Base-by-base conservation (phyloP, 257 asterid genomes). In the Solanum appendiculatum region DNA sequence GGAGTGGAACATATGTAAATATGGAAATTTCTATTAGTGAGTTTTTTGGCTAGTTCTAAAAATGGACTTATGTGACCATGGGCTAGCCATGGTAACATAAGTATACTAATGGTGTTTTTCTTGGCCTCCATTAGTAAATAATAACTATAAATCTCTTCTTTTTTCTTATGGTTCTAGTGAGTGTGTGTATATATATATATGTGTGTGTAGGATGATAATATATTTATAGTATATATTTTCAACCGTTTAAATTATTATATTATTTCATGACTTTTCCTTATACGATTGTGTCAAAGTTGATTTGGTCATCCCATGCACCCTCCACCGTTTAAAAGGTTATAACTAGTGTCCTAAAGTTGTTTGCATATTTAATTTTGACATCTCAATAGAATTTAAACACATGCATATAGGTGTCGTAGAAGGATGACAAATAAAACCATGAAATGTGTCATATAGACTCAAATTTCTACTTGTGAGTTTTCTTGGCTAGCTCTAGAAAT, bases 1-100 rank as follows among this genome's bases (percentile, higher is more conserved):
- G 92, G 86, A 7, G 95, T 87, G 29, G 97, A 94, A 87, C 94
- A 92, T 2, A 93, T 31, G 58, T 88, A 78, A 77, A 92, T 33
- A 25, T 42, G 64, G 84, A 90, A 90, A 66, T 89, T 89, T 58
- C 91, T 72, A 5, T 81, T 66, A 5, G 90, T 3, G 20, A 92
- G 92, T 4, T 89, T 87, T 68, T 91, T 90, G 74, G 95, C 93
- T 13, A 93, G 89, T 27, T 92, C 92, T 42, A 85, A 9, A 74
- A 66, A 85, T 29, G 83, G 87, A 85, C 48, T 85, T 23, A 85
- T 85, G 69, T 85, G 70, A 54, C 87, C 87, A 54, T 85, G 87
- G 14, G 87, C 87, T 27, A 85, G 40, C 60, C 77, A 85, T 85
- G 87, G 87, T 51, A 85, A 21, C 83, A 85, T 69, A 10, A 85